A percentile compares a stretch with the other conserved stretches of the same genome.
Conservation (phyloP, 352 stramenopile species). For the Globisporangium okanoganense region DNA sequence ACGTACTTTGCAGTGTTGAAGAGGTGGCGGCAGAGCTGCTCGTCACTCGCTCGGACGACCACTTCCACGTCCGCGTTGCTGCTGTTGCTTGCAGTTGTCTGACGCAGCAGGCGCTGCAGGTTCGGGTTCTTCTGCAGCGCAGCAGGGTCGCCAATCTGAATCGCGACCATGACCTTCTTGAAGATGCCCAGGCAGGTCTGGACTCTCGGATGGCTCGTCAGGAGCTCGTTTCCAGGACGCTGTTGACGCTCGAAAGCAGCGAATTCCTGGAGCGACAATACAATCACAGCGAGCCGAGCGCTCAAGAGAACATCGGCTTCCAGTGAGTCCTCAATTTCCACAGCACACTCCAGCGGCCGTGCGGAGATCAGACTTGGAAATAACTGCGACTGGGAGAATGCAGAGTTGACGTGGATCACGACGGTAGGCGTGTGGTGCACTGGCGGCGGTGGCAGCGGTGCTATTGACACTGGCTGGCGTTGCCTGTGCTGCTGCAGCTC, state of each 20-base stretch:
- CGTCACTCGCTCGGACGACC: constrained; percentile 7
- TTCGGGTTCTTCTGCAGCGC: constrained; percentile 8
- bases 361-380: constrained; percentile 24
- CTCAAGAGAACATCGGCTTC: constrained; percentile 51
- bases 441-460: neutral
- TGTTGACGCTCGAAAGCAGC: constrained; percentile 18
- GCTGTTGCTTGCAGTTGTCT: constrained; percentile 5
- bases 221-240: constrained; percentile 20
- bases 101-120: constrained; percentile 19
- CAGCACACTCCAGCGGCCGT: constrained; percentile 13
- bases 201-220: constrained; percentile 25
- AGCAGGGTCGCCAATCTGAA: constrained; percentile 17
- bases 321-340: constrained; percentile 37
- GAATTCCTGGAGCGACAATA: constrained; percentile 22
- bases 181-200: constrained; percentile 33
- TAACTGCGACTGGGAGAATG: constrained; percentile 22
- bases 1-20: constrained; percentile 13
- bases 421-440: neutral
- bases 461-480: neutral
- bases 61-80: constrained; percentile 24
- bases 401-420: constrained; percentile 27
- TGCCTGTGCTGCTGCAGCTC: neutral
- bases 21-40: constrained; percentile 12
- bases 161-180: constrained; percentile 48
- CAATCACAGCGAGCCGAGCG: constrained; percentile 26